Evolutionary conservation across 179 eudicot species (phyloP), one percentile per base, ranked within the genome.

Genomic region (Patellifolia procumbens): DNA sequence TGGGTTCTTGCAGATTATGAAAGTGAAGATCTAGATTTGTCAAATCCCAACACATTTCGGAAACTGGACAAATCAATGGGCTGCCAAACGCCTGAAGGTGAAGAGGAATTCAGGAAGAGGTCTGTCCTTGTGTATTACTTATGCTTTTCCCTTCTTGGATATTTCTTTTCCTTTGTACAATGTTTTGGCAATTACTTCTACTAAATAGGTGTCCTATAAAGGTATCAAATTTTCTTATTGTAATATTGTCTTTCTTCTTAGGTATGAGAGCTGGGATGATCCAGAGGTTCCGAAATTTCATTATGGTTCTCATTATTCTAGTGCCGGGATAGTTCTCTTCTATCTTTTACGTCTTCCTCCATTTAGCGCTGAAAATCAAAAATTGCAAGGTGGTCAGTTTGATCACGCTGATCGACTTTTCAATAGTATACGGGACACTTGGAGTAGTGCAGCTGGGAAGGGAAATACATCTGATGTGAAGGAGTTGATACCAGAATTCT

Each of bases 381-480:
- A 91, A 86, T 88, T 96, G 76, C 99, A 96, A 84, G 99, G 99
- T 77, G 99, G 99, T 66, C 98, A 96, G 83, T 96, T 96, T 90
- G 99, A 96, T 83, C 99, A 96, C 83, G 99, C 99, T 77, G 99
- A 96, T 79, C 99, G 99, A 62, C 98, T 96, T 73, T 96, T 96
- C 80, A 96, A 87, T 86, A 93, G 90, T 75, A 74, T 96, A 31
- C 83, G 89, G 12, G 97, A 96, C 74, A 96, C 99, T 43, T 96
- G 99, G 99, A 79, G 65, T 71, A 96, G 99, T 86, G 99, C 99
- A 74, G 94, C 99, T 75, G 99, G 99, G 39, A 93, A 89, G 81
- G 97, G 94, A 79, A 96, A 96, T 76, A 96, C 99, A 43, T 96
- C 99, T 3, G 99, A 96, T 85, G 99, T 96, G 72, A 96, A 96